A percentile compares a stretch with the other conserved stretches of the same genome.
These are phyloP conservation scores for Aspergillus sp. DNA, from an alignment of 2,329 filamentous ascomycete genomes.

Conservation along the genomic window DNA sequence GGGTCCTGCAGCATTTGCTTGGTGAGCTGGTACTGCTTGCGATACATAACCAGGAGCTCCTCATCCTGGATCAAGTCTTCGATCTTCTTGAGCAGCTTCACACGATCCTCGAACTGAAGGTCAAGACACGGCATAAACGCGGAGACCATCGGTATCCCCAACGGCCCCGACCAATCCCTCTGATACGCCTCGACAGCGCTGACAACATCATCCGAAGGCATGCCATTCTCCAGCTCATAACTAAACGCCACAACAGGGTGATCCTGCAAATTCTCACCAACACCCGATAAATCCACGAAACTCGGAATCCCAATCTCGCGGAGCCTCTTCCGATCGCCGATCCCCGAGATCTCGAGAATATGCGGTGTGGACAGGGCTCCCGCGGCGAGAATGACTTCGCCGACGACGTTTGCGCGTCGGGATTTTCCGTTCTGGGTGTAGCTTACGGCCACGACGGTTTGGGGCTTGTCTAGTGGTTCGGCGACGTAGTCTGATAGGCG, in stretches of 20 bases:
- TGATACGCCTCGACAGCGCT: conserved; percentile 31
- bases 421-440: conserved; percentile 25
- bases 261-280: conserved; percentile 58
- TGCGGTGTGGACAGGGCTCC: conserved; percentile 62
- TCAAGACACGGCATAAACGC: conserved; percentile 10
- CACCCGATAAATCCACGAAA: conserved; percentile 51
- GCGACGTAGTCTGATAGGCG: neutral
- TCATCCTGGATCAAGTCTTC: neutral
- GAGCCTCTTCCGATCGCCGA: conserved; percentile 56
- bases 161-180: conserved; percentile 28
- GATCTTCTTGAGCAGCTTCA: neutral
- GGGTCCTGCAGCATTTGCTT: conserved; percentile 21
- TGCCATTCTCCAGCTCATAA: conserved; percentile 29
- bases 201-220: conserved; percentile 24
- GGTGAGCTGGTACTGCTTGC: conserved; percentile 8
- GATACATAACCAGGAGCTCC: neutral
- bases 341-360: conserved; percentile 63
- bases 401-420: conserved; percentile 34
- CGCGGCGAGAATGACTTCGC: conserved; percentile 64
- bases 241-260: conserved; percentile 36
- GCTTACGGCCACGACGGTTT: conserved; percentile 24
- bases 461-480: neutral
- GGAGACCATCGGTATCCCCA: conserved; percentile 26
- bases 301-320: conserved; percentile 45
- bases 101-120: neutral